These are phyloP conservation scores for Ascosphaera pollenicola DNA, from an alignment of 2,329 filamentous ascomycete genomes.

Conservation along the genomic window DNA sequence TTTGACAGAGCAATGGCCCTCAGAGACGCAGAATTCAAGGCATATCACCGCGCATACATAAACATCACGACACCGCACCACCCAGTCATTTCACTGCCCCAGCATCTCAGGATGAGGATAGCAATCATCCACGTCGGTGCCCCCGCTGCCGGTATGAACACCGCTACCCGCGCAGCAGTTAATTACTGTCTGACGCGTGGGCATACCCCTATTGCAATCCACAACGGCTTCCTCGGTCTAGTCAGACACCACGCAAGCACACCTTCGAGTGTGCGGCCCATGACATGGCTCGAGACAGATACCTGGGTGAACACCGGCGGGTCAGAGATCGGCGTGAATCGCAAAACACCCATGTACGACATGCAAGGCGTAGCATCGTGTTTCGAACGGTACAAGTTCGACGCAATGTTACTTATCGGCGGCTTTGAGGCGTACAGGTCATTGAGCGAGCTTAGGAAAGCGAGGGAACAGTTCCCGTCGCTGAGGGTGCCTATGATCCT, in stretches of 20 bases:
- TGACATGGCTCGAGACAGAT: conserved; percentile 87
- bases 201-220: conserved; percentile 80
- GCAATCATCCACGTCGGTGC: conserved; percentile 95
- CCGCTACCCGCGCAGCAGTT: conserved; percentile 77
- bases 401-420: conserved; percentile 77
- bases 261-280: conserved; percentile 65
- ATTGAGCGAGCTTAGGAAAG: conserved; percentile 65
- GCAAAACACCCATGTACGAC: conserved; percentile 72
- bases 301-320: conserved; percentile 91
- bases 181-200: conserved; percentile 80
- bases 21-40: conserved; percentile 79
- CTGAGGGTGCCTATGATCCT: conserved; percentile 86
- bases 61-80: conserved; percentile 72
- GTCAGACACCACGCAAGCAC: conserved; percentile 72
- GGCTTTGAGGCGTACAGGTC: conserved; percentile 95
- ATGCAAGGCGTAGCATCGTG: conserved; percentile 63
- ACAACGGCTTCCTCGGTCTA: conserved; percentile 92
- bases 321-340: conserved; percentile 95
- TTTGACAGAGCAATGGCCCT: conserved; percentile 74
- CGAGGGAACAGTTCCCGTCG: conserved; percentile 52
- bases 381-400: conserved; percentile 70
- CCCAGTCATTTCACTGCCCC: conserved; percentile 42
- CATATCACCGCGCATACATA: conserved; percentile 76
- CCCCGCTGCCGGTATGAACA: conserved; percentile 95
- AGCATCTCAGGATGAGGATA: conserved; percentile 48